Percentiles rank a stretch among this genome's conserved stretches.
These are phyloP conservation scores for Atkinsonella hypoxylon DNA, from an alignment of 2,329 filamentous ascomycete species.

Conservation along the genomic window DNA sequence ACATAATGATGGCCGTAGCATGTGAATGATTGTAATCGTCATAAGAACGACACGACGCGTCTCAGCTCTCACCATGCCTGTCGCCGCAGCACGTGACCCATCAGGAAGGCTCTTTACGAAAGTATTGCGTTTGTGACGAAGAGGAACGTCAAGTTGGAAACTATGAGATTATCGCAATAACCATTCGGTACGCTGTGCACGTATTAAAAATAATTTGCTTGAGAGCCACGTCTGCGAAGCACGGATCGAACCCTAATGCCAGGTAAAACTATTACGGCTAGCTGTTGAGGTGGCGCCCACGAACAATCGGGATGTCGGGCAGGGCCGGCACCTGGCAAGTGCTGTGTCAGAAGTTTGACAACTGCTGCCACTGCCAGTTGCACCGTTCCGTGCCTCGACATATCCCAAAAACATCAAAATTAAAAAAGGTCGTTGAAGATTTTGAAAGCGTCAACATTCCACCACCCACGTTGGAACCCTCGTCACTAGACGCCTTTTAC, in stretches of 20 bases:
- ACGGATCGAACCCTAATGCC: no score
- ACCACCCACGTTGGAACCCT: not conserved
- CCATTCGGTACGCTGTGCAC: no score
- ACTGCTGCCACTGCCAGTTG: conserved; percentile 3
- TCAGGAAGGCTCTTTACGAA: not conserved
- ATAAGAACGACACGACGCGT: not conserved
- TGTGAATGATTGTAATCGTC: not conserved
- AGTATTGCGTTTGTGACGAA: not conserved
- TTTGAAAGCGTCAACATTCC: not conserved
- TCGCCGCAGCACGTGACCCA: conserved; percentile 1
- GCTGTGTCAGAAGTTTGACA: not conserved
- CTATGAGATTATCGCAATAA: no score
- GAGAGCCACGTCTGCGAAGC: no score
- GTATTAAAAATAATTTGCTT: no score
- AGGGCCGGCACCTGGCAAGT: not conserved
- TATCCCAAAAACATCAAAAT: no score
- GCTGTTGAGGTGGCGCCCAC: not conserved
- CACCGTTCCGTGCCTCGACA: not conserved
- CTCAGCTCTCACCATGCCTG: not conserved
- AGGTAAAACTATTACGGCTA: not conserved
- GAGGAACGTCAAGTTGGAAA: no score
- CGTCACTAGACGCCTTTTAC: not conserved
- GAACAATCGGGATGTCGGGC: not conserved
- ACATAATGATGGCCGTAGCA: not conserved
- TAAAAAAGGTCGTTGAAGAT: not conserved